These are phyloP conservation scores for Agroathelia rolfsii DNA, from an alignment of 1,284 basidiomycete genomes.

Conservation along the genomic window DNA sequence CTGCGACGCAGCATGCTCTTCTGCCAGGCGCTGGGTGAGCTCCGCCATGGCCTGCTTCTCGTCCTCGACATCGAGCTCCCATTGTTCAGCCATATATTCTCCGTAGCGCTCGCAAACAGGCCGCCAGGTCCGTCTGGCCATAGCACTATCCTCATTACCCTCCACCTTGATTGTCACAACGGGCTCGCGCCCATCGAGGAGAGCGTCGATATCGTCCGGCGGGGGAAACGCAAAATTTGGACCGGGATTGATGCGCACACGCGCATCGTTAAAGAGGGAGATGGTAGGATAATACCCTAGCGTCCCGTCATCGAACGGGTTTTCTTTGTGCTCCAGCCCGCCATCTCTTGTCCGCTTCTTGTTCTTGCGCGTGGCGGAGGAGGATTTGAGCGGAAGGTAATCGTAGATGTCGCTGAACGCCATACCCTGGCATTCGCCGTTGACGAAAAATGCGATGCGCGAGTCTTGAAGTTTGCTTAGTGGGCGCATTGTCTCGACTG, in stretches of 20 bases:
- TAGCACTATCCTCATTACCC: slow-evolving; percentile 23
- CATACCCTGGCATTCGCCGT: slow-evolving; percentile 78
- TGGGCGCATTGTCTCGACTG: too few relatives aligned
- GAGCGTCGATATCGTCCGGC: slow-evolving; percentile 57
- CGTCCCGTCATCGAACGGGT: slow-evolving; percentile 88
- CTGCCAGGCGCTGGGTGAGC: slow-evolving; percentile 7
- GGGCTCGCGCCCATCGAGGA: slow-evolving; percentile 29
- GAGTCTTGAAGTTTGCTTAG: slow-evolving; percentile 69
- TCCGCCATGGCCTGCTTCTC: slow-evolving; percentile 51
- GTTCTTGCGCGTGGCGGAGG: slow-evolving; percentile 43
- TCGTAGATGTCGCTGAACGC: slow-evolving; percentile 90
- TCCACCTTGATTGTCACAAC: slow-evolving; percentile 11
- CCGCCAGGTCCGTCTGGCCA: slow-evolving; percentile 47
- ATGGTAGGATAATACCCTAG: slow-evolving; percentile 95
- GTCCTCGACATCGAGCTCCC: slow-evolving; percentile 57
- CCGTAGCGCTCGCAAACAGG: slow-evolving; percentile 69
- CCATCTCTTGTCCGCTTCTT: slow-evolving; percentile 53
- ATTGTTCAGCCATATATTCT: slow-evolving; percentile 73
- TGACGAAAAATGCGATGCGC: slow-evolving; percentile 84
- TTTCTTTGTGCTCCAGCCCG: slow-evolving; percentile 67
- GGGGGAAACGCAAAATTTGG: slow-evolving; percentile 79
- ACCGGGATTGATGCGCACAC: slow-evolving; percentile 79
- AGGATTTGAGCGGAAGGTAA: slow-evolving; percentile 75
- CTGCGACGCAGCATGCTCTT: too few relatives aligned
- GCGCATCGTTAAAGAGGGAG: slow-evolving; percentile 87